Conservation (phyloP, 129 eudicot genomes). For the carrot (Daucus carota) region DH1_v3.0 NC_030387.2:35347501-35348000, state of each 20-base stretch:
- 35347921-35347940: slow-evolving; percentile 81
- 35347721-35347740: background rate
- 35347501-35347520: too few relatives aligned
- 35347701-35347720: background rate
- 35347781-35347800: background rate
- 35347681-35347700: too few relatives aligned
- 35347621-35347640: too few relatives aligned
- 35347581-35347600: too few relatives aligned
- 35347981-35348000: slow-evolving; percentile 40
- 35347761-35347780: background rate
- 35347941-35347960: slow-evolving; percentile 77
- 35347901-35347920: slow-evolving; percentile 96
- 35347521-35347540: too few relatives aligned
- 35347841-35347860: slow-evolving; percentile 47
- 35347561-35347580: too few relatives aligned
- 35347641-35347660: too few relatives aligned
- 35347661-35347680: too few relatives aligned
- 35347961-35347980: slow-evolving; percentile 56
- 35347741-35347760: background rate
- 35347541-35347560: too few relatives aligned
- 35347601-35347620: too few relatives aligned
- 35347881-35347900: slow-evolving; percentile 86
- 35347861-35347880: slow-evolving; percentile 81
- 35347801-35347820: background rate
- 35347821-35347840: background rate